Evolutionary conservation across 2,329 filamentous ascomycete species (phyloP).

Genomic region (Colletotrichum kahawae): DNA sequence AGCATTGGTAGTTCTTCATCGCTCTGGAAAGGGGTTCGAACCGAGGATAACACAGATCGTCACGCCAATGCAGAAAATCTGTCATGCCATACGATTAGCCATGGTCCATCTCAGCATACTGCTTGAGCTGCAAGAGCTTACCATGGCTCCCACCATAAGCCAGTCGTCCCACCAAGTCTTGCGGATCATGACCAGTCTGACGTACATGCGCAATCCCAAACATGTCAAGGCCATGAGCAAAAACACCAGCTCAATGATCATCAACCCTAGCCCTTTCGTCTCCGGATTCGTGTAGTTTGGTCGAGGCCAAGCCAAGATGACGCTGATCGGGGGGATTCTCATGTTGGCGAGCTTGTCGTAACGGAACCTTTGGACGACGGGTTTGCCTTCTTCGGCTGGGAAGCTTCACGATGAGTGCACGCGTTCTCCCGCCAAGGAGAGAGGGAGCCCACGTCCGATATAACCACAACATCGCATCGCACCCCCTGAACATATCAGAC

Average conservation of each 20-base stretch:
- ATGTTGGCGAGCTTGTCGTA: not conserved
- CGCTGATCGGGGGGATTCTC: not conserved
- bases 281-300: not conserved
- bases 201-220: constrained; percentile 41
- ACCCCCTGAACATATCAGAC: not conserved
- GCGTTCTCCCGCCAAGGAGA: not conserved
- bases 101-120: not conserved
- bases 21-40: not conserved
- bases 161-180: constrained; percentile 43
- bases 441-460: not conserved
- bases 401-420: not conserved
- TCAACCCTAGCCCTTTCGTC: constrained; percentile 28
- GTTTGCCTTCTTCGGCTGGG: not conserved
- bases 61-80: constrained; percentile 38
- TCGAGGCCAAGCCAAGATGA: not conserved
- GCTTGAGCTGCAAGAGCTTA: constrained; percentile 20
- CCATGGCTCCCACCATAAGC: constrained; percentile 44
- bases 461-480: not conserved
- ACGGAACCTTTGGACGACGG: not conserved
- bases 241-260: constrained; percentile 41
- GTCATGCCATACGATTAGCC: not conserved
- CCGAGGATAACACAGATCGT: constrained; percentile 37
- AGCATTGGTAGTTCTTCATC: not conserved
- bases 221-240: constrained; percentile 38
- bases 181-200: constrained; percentile 36